Conservation (phyloP, 768 basidiomycete species). For the Myochromella boudieri region DNA sequence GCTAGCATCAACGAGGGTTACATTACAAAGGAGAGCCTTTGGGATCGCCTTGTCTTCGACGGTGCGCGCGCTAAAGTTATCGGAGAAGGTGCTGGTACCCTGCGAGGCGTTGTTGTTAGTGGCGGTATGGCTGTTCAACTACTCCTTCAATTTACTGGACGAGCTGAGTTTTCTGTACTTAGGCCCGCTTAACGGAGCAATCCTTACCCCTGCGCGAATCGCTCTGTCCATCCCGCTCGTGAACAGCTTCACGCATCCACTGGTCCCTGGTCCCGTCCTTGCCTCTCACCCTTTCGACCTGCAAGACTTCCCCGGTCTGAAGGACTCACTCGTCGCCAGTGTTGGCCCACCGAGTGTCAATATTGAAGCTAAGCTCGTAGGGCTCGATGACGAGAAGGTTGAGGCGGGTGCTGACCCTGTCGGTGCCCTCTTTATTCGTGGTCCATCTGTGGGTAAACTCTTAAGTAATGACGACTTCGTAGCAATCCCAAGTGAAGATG, state of each 20-base stretch:
- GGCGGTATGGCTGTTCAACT: constrained; percentile 51
- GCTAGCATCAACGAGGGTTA: constrained; percentile 71
- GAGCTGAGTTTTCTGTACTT: constrained; percentile 2
- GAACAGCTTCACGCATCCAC: constrained; percentile 57
- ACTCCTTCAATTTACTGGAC: not conserved
- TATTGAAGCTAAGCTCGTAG: constrained; percentile 77
- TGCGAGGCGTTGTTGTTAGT: constrained; percentile 71
- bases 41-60: constrained; percentile 81
- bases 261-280: constrained; percentile 75
- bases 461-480: constrained; percentile 43
- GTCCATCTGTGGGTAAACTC: constrained; percentile 68
- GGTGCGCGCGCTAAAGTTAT: constrained; percentile 59
- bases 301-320: constrained; percentile 58
- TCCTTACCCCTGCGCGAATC: constrained; percentile 64
- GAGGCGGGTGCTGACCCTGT: constrained; percentile 67
- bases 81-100: constrained; percentile 56
- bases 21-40: constrained; percentile 74
- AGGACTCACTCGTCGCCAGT: constrained; percentile 36
- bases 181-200: constrained; percentile 51
- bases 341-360: constrained; percentile 85
- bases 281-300: constrained; percentile 85
- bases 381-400: constrained; percentile 61
- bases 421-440: constrained; percentile 63
- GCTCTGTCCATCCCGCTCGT: constrained; percentile 79
- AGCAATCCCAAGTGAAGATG: constrained; percentile 28